Percentiles rank a stretch among this genome's conserved stretches.
phyloP scores from a whole-genome alignment of 2,329 filamentous ascomycete genomes.

The Eurotiales sp. region DNA sequence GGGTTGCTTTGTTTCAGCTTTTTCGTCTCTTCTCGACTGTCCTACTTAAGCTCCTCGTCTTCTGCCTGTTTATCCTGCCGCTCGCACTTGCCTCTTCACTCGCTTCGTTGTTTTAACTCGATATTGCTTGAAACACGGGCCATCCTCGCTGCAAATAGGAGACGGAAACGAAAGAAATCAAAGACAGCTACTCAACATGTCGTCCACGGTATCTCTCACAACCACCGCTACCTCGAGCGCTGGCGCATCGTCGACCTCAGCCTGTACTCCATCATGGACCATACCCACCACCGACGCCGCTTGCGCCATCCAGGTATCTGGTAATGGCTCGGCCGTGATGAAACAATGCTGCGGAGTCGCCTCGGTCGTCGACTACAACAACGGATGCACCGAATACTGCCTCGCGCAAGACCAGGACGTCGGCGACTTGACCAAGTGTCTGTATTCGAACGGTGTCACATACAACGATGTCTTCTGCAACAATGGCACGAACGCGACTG shows the following conservation, averaged over 20 bases:
- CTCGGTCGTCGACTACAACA: conserved; percentile 44
- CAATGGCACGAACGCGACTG: conserved; percentile 33
- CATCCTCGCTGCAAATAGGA: neutral
- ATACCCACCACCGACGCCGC: conserved; percentile 44
- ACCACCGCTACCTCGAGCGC: neutral
- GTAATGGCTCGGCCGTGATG: conserved; percentile 44
- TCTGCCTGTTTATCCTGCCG: no score
- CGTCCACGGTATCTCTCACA: neutral
- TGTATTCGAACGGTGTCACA: conserved; percentile 37
- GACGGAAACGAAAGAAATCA: neutral
- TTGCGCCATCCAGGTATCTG: conserved; percentile 40
- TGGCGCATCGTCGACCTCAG: conserved; percentile 17
- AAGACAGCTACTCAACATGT: no score
- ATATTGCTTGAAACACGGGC: neutral
- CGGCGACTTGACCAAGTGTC: conserved; percentile 35
- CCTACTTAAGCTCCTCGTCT: no score
- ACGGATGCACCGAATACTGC: conserved; percentile 52
- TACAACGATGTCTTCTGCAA: conserved; percentile 46
- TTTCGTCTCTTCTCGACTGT: neutral
- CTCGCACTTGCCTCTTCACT: neutral
- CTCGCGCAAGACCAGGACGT: conserved; percentile 41
- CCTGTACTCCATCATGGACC: conserved; percentile 33
- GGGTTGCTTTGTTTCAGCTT: neutral
- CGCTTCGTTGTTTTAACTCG: neutral
- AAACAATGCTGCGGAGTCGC: conserved; percentile 45